Evolutionary conservation across 805 yeast genomes (phyloP).

Genomic region (Alloascoidea hylecoeti): DNA sequence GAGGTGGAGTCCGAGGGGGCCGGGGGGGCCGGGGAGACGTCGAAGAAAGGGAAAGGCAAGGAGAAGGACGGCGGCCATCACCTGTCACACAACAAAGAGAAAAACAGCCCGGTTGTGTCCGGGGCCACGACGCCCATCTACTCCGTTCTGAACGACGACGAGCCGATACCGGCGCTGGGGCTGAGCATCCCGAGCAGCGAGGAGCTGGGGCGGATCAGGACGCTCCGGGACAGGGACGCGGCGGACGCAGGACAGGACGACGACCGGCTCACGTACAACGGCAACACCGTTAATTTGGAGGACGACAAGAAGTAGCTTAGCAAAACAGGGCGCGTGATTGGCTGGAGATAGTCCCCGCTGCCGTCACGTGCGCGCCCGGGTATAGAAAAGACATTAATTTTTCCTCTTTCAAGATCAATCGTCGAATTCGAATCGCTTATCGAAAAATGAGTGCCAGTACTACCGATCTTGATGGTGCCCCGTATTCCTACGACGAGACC

Average conservation of each 20-base stretch:
- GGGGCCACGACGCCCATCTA: background rate
- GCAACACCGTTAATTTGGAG: constrained; percentile 37
- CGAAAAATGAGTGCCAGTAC: too few species aligned
- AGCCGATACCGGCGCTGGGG: constrained; percentile 1
- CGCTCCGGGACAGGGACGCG: too few species aligned
- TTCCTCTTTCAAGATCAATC: too few species aligned
- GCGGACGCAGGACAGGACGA: constrained; percentile 15
- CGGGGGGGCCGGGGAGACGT: too few species aligned
- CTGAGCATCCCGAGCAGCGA: constrained; percentile 3
- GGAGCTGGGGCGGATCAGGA: too few species aligned
- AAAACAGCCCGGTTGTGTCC: background rate
- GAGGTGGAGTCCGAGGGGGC: too few species aligned
- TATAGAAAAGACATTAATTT: too few species aligned
- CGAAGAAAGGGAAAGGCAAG: background rate
- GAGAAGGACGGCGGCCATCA: background rate
- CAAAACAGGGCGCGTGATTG: too few species aligned
- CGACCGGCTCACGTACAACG: constrained; percentile 38
- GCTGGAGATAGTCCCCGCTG: too few species aligned
- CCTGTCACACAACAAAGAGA: background rate
- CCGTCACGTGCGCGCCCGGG: too few species aligned
- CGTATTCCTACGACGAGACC: constrained; percentile 69
- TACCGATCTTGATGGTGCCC: too few species aligned
- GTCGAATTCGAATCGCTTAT: too few species aligned
- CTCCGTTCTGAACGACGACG: constrained; percentile 1
- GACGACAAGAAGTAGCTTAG: constrained; percentile 21